Evolutionary conservation across 129 eudicot species (phyloP).

Genomic region (Logfia minima): DNA sequence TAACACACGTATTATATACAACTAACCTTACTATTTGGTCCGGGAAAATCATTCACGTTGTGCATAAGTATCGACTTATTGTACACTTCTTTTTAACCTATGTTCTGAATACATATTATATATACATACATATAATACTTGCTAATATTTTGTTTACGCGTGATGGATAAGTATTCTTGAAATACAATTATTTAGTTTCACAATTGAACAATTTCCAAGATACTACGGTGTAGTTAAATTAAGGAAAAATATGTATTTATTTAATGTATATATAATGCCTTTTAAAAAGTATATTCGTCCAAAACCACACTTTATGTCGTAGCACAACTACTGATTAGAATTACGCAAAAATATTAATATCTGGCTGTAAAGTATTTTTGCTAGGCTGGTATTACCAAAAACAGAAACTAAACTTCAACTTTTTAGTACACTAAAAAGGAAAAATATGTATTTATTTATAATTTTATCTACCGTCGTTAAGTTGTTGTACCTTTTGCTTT

Average conservation of each 20-base stretch:
- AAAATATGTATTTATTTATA: not conserved
- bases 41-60: no score
- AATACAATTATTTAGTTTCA: not conserved
- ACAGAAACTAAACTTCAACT: slow-evolving; percentile 6
- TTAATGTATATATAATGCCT: not conserved
- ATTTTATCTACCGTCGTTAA: slow-evolving; percentile 6
- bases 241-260: no score
- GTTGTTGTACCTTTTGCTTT: slow-evolving; percentile 24
- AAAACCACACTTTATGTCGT: slow-evolving; percentile 33
- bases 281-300: slow-evolving; percentile 6
- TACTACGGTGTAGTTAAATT: not conserved
- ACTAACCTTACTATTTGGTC: no score
- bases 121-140: no score
- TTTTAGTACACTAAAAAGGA: slow-evolving; percentile 29
- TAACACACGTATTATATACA: no score
- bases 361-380: slow-evolving; percentile 39
- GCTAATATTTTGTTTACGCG: not conserved
- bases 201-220: not conserved
- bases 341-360: not conserved
- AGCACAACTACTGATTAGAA: not conserved
- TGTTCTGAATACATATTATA: no score
- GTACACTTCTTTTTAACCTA: no score
- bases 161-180: not conserved
- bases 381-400: slow-evolving; percentile 36
- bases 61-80: no score